These are phyloP conservation scores for Fusarium irregulare DNA, from an alignment of 2,329 filamentous ascomycete species.

Conservation along the genomic window DNA sequence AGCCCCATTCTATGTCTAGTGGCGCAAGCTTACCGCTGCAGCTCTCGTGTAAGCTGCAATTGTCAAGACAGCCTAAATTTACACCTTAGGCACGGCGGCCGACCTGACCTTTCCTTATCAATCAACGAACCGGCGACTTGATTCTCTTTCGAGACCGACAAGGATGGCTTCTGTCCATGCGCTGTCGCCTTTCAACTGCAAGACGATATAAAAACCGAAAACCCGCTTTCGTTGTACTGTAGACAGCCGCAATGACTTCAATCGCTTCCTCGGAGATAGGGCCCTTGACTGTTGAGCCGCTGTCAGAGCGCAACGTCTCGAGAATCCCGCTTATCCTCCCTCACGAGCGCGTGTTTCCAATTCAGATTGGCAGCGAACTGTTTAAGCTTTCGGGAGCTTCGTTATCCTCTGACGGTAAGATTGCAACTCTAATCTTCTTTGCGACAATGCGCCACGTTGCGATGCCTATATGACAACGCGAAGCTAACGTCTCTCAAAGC, in stretches of 20 bases:
- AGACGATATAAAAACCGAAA: not conserved
- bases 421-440: constrained; percentile 1
- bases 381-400: constrained; percentile 80
- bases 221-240: not conserved
- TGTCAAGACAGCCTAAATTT: constrained; percentile 16
- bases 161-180: constrained; percentile 32
- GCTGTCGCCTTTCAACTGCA: constrained; percentile 13
- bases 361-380: constrained; percentile 77
- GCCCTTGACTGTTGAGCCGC: constrained; percentile 40
- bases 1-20: constrained; percentile 27
- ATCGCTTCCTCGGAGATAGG: constrained; percentile 47
- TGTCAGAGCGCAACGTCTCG: constrained; percentile 52
- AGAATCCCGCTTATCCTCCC: constrained; percentile 70
- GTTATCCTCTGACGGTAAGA: constrained; percentile 76
- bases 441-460: constrained; percentile 2
- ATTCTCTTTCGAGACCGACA: constrained; percentile 8
- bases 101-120: constrained; percentile 1
- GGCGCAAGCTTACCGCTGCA: constrained; percentile 36
- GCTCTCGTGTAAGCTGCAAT: constrained; percentile 19
- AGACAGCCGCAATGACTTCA: constrained; percentile 13
- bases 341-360: constrained; percentile 78
- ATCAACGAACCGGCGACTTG: constrained; percentile 1
- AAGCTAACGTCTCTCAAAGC: constrained; percentile 62
- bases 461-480: not conserved
- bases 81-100: constrained; percentile 13